Base-by-base conservation (phyloP, 1,284 basidiomycete species). In the Cryptococcus sp. region DNA sequence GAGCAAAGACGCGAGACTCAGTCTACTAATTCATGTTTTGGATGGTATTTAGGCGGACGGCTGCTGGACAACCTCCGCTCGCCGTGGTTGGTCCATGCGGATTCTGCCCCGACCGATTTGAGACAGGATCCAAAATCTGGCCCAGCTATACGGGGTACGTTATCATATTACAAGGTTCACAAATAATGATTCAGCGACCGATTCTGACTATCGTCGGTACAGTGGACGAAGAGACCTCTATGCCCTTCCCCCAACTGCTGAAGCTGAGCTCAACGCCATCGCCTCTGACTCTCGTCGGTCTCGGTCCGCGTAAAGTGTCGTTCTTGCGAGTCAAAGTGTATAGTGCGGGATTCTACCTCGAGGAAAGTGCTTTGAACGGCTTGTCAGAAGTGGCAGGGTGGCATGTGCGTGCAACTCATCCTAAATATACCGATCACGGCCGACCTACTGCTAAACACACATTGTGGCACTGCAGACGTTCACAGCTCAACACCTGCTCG, bases 271-370 rank as follows among this genome's bases (percentile, higher is more conserved):
- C 69, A 5, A 57, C 68, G 16, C 55, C 69, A 8, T 66, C 67
- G 2, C 46, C 64, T 3, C 71, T 81, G 8, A 66, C 69, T 1
- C 76, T 84, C 23, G 75, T 83, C 19, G 83, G 82, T 0, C 65
- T 82, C 3, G 83, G 83, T 22, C 81, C 83, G 3, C 74, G 83
- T 19, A 82, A 79, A 16, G 82, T 84, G 22, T 81, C 80, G 2
- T 83, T 84, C 72, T 72, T 84, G 6, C 58, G 72, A 6, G 76
- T 84, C 29, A 75, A 78, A 52, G 83, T 83, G 6, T 84, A 84
- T 67, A 73, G 78, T 1, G 81, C 78, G 3, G 83, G 75, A 0
- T 80, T 83, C 54, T 83, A 83, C 65, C 67, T 81, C 17, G 80
- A 80, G 20, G 74, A 78, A 34, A 38, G 50, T 0, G 62, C 68